Conservation (phyloP, 2,329 filamentous ascomycete genomes). For the Trichoderma koningiopsis region DNA sequence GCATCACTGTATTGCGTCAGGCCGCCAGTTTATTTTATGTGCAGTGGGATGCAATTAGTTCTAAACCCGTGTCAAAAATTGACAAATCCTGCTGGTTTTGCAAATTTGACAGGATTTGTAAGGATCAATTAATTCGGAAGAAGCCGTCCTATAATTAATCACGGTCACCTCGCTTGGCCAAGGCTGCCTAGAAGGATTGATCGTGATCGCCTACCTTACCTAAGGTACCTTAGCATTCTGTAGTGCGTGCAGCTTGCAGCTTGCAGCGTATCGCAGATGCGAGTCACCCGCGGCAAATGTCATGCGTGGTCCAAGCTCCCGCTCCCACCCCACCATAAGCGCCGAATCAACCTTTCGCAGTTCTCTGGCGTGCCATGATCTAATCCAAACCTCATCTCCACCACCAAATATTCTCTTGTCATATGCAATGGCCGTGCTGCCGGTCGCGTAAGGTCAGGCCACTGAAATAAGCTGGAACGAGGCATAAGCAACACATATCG, state of each 20-base stretch:
- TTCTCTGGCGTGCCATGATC: slow-evolving; percentile 11
- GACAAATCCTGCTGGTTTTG: no score
- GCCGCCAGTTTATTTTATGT: background rate
- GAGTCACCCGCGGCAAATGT: slow-evolving; percentile 4
- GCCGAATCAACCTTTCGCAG: slow-evolving; percentile 9
- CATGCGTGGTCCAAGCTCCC: slow-evolving; percentile 27
- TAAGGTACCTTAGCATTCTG: no score
- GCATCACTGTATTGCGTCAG: background rate
- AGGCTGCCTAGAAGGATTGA: no score
- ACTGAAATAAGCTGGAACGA: slow-evolving; percentile 22
- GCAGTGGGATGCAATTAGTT: no score
- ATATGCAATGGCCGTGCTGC: slow-evolving; percentile 22
- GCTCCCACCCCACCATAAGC: slow-evolving; percentile 11
- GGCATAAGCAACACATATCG: background rate
- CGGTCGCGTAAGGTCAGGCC: slow-evolving; percentile 23
- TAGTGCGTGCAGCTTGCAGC: background rate
- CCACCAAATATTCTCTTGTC: slow-evolving; percentile 4
- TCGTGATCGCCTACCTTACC: no score
- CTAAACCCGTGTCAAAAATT: no score
- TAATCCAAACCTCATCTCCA: slow-evolving; percentile 20
- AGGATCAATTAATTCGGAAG: no score
- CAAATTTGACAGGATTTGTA: no score
- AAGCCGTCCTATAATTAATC: no score
- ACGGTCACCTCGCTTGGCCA: no score
- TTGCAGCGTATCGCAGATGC: slow-evolving; percentile 3